Conservation (phyloP, 192 early-diverging fungal genomes). For the Thamnidium elegans region DNA sequence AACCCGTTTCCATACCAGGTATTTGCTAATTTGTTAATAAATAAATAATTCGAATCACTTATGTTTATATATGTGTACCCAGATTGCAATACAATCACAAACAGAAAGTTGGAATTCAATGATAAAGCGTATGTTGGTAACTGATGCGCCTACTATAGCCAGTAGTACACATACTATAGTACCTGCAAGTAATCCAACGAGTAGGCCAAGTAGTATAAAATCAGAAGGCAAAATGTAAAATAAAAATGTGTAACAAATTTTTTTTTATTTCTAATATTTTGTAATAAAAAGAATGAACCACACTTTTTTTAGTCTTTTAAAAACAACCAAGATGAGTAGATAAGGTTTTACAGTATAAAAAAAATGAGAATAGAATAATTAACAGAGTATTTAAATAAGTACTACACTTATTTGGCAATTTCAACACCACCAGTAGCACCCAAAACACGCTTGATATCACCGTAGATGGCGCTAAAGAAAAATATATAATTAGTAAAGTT, state of each 20-base stretch:
- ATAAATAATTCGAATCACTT: neutral
- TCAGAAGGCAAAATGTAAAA: neutral
- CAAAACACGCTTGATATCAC: slow-evolving; percentile 58
- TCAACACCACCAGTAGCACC: slow-evolving; percentile 60
- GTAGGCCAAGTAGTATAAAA: no score
- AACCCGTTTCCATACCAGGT: slow-evolving; percentile 66
- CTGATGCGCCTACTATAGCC: slow-evolving; percentile 31
- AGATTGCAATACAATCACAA: slow-evolving; percentile 51
- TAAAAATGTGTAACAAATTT: neutral
- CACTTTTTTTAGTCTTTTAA: neutral
- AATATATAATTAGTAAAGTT: neutral
- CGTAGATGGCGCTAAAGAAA: slow-evolving; percentile 51
- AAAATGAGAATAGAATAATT: neutral
- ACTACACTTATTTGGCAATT: slow-evolving; percentile 38
- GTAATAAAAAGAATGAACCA: no score
- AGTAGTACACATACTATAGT: no score
- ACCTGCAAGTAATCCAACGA: no score
- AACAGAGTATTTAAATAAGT: neutral
- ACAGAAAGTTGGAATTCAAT: slow-evolving; percentile 56
- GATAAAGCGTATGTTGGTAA: slow-evolving; percentile 53
- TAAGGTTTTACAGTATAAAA: neutral
- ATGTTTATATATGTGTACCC: neutral
- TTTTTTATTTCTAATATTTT: no score
- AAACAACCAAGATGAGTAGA: neutral
- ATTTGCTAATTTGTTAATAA: neutral